phyloP scores from a whole-genome alignment of 179 eudicot genomes.

The Carnegiea gigantea region DNA sequence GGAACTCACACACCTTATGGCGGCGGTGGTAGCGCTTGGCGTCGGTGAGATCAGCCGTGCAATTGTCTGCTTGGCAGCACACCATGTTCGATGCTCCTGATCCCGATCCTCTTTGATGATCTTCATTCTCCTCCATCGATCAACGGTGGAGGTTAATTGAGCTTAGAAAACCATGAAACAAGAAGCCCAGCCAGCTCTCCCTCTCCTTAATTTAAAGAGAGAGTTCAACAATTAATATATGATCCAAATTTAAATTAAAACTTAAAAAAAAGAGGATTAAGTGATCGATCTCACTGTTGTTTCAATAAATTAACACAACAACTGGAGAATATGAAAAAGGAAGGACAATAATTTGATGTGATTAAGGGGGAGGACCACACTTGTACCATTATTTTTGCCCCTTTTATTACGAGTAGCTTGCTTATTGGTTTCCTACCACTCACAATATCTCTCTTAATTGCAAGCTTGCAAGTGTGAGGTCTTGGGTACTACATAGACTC shows the following conservation, averaged over 20 bases:
- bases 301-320: not conserved
- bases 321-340: not conserved
- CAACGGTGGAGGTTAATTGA: not conserved
- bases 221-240: not conserved
- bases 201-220: too few species aligned
- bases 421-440: not conserved
- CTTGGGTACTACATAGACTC: not conserved
- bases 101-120: conserved; percentile 21
- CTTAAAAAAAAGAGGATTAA: not conserved
- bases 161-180: too few species aligned
- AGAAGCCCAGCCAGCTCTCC: too few species aligned
- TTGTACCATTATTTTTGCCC: conserved; percentile 22
- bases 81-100: conserved; percentile 15
- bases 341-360: conserved; percentile 30
- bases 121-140: conserved; percentile 29
- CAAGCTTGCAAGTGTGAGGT: not conserved
- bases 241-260: not conserved
- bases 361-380: conserved; percentile 17
- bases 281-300: conserved; percentile 5
- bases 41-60: conserved; percentile 49
- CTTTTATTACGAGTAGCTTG: not conserved
- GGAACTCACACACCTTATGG: conserved; percentile 54
- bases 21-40: conserved; percentile 52
- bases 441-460: too few species aligned
- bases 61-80: conserved; percentile 48